Evolutionary conservation across 352 stramenopile genomes (phyloP).

Genomic region (Pythium dissotocum): DNA sequence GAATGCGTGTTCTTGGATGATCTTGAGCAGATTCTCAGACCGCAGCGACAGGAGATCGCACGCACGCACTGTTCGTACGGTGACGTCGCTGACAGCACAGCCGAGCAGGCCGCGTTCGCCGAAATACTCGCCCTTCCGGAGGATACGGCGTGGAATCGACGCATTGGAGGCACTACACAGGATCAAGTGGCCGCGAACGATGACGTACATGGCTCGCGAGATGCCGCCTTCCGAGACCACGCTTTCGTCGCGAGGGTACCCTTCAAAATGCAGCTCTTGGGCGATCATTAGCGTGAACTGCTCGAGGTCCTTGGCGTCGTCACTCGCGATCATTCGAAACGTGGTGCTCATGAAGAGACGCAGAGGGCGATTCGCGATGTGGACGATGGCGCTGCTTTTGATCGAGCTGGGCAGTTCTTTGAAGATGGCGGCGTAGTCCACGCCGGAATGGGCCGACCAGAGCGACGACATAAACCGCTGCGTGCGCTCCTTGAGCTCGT

Average conservation of each 20-base stretch:
- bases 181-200: slow-evolving; percentile 28
- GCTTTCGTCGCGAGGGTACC: slow-evolving; percentile 31
- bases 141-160: slow-evolving; percentile 1
- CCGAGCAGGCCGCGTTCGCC: slow-evolving; percentile 26
- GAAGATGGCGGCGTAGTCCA: slow-evolving; percentile 28
- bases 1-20: slow-evolving; percentile 20
- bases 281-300: slow-evolving; percentile 16
- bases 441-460: slow-evolving; percentile 31
- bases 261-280: slow-evolving; percentile 24
- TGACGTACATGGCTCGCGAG: slow-evolving; percentile 31
- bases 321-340: slow-evolving; percentile 24
- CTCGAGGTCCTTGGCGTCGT: slow-evolving; percentile 8
- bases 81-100: slow-evolving; percentile 20
- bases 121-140: slow-evolving; percentile 33
- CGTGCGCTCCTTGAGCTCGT: slow-evolving; percentile 25
- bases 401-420: slow-evolving; percentile 26
- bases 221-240: slow-evolving; percentile 31
- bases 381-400: slow-evolving; percentile 12
- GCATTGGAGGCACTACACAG: slow-evolving; percentile 8
- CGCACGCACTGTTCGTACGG: slow-evolving; percentile 19
- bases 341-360: slow-evolving; percentile 16
- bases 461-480: slow-evolving; percentile 27
- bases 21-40: slow-evolving; percentile 20
- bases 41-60: slow-evolving; percentile 29
- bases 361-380: slow-evolving; percentile 22